Percentiles rank a stretch among this genome's conserved stretches.
Evolutionary conservation across 2,329 filamentous ascomycete genomes (phyloP).

Genomic region (Hymenoscyphus occultus): DNA sequence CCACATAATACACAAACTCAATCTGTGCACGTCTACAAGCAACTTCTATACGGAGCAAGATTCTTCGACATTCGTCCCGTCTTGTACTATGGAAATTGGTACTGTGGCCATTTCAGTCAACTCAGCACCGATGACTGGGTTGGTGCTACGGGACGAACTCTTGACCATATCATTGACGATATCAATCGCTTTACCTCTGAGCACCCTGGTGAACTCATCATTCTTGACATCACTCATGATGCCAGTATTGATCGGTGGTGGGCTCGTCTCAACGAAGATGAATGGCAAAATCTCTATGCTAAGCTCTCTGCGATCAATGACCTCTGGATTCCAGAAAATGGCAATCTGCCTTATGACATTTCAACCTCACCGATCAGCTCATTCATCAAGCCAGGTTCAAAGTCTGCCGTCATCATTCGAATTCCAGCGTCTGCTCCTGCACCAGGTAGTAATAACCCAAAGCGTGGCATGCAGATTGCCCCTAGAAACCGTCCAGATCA

Average conservation of each 20-base stretch:
- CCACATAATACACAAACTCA: conserved; percentile 27
- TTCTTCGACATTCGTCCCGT: conserved; percentile 28
- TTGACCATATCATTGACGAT: conserved; percentile 22
- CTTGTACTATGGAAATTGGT: conserved; percentile 16
- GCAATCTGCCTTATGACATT: conserved; percentile 18
- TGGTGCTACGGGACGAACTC: conserved; percentile 21
- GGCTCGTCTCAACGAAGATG: not conserved
- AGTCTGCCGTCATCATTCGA: conserved; percentile 24
- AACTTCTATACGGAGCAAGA: conserved; percentile 23
- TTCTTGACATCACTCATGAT: conserved; percentile 29
- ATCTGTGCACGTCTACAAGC: conserved; percentile 17
- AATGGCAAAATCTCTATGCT: conserved; percentile 22
- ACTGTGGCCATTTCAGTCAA: conserved; percentile 20
- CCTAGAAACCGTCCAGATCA: not conserved
- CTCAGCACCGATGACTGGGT: not conserved
- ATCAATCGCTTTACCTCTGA: conserved; percentile 27
- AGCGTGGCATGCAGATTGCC: too few relatives aligned
- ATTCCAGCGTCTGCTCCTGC: conserved; percentile 17
- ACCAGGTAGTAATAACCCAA: not conserved
- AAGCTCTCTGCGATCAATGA: conserved; percentile 19
- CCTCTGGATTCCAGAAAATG: conserved; percentile 18
- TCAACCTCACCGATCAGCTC: conserved; percentile 20
- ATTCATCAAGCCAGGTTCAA: conserved; percentile 26
- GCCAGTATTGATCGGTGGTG: conserved; percentile 15
- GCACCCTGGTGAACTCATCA: conserved; percentile 28